Percentiles rank a stretch among this genome's conserved stretches.
phyloP scores from a whole-genome alignment of 768 basidiomycete genomes.

The Pulveroboletus ravenelii region DNA sequence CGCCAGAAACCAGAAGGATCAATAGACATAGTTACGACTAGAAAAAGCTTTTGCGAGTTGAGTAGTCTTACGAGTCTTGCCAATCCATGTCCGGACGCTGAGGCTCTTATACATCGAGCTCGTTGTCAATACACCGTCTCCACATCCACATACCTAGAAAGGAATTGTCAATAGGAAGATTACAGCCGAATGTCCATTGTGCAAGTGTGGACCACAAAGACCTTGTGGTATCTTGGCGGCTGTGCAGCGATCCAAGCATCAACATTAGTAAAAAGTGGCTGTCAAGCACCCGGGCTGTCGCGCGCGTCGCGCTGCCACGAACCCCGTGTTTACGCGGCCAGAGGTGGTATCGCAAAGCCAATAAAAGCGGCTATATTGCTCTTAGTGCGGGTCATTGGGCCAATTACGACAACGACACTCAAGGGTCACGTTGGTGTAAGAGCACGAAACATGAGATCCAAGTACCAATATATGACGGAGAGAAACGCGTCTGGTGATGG shows the following conservation, averaged over 20 bases:
- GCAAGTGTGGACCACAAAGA: background rate
- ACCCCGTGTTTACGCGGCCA: background rate
- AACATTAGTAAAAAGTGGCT: background rate
- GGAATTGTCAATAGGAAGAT: constrained; percentile 1
- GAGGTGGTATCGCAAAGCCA: background rate
- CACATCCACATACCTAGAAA: background rate
- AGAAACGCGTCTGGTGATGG: background rate
- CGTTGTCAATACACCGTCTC: background rate
- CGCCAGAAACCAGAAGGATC: background rate
- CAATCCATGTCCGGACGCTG: background rate
- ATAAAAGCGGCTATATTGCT: constrained; percentile 3
- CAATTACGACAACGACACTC: constrained; percentile 1
- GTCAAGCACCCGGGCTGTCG: background rate
- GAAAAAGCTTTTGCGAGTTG: no score
- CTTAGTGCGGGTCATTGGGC: background rate
- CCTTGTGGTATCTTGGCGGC: background rate
- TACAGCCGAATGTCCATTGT: background rate
- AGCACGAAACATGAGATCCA: background rate
- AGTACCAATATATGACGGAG: constrained; percentile 1
- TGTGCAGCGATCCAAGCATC: constrained; percentile 1
- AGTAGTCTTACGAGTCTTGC: background rate
- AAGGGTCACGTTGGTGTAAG: background rate
- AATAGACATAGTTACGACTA: constrained; percentile 1
- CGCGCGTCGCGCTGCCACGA: background rate
- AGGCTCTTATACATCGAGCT: constrained; percentile 2